Evolutionary conservation across 2,329 filamentous ascomycete species (phyloP).

Genomic region (Botrytis galanthina): DNA sequence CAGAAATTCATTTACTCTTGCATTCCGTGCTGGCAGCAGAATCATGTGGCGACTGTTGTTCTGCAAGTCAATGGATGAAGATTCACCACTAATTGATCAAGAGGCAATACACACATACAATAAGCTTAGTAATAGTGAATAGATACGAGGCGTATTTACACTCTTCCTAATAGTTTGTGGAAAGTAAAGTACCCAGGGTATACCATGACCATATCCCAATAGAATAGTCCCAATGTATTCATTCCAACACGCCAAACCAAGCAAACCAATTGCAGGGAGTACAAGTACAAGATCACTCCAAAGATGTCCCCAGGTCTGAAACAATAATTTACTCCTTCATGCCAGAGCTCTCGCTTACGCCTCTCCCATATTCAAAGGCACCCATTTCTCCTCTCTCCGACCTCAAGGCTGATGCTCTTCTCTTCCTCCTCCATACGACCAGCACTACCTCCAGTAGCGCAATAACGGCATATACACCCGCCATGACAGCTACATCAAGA

Average conservation of each 20-base stretch:
- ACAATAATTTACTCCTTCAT: constrained; percentile 1
- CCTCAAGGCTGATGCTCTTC: constrained; percentile 12
- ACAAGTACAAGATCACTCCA: neutral
- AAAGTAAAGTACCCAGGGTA: constrained; percentile 7
- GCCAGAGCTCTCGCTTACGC: neutral
- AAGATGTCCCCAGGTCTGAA: neutral
- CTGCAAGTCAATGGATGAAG: neutral
- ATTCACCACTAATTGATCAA: too few relatives aligned
- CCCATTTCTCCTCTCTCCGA: constrained; percentile 14
- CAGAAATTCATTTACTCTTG: neutral
- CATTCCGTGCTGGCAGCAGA: neutral
- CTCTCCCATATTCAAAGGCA: neutral
- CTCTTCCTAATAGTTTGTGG: neutral
- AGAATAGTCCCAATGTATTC: neutral
- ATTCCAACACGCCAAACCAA: constrained; percentile 6
- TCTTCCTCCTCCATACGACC: constrained; percentile 27
- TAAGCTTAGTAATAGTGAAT: too few relatives aligned
- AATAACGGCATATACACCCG: constrained; percentile 38
- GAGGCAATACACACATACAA: neutral
- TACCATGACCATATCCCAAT: neutral
- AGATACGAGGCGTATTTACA: neutral
- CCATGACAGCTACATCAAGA: constrained; percentile 39
- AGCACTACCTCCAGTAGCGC: constrained; percentile 34
- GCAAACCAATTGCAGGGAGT: neutral
- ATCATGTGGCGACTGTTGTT: neutral